These are phyloP conservation scores for Aspergillus sojae DNA, from an alignment of 2,329 filamentous ascomycete species.

Conservation along the genomic window DNA sequence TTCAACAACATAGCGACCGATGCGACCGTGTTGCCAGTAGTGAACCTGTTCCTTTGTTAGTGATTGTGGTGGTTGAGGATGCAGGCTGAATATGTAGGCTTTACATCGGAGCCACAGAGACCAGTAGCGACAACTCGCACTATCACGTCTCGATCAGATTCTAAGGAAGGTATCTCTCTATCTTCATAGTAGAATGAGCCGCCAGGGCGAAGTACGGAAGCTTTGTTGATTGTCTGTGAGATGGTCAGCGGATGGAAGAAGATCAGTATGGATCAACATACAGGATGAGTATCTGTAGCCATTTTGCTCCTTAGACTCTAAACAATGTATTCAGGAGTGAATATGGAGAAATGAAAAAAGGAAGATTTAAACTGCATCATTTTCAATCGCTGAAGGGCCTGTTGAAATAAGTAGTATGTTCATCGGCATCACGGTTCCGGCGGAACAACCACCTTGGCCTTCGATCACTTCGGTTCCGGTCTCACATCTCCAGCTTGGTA, in stretches of 20 bases:
- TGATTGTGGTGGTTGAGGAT: background rate
- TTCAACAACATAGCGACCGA: constrained; percentile 40
- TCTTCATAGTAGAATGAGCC: constrained; percentile 27
- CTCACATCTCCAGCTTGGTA: background rate
- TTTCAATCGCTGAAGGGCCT: background rate
- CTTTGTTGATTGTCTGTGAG: constrained; percentile 7
- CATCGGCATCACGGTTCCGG: background rate
- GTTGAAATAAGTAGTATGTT: background rate
- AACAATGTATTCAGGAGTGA: background rate
- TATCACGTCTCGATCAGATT: constrained; percentile 66
- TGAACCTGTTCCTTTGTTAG: constrained; percentile 31
- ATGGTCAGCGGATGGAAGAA: background rate
- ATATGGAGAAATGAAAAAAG: background rate
- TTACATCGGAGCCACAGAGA: constrained; percentile 80
- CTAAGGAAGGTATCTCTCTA: constrained; percentile 20
- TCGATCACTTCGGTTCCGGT: background rate
- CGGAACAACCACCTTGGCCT: background rate
- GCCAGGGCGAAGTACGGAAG: constrained; percentile 24
- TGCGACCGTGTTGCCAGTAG: constrained; percentile 44
- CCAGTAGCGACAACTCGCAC: constrained; percentile 79
- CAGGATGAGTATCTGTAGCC: background rate
- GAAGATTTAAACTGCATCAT: background rate
- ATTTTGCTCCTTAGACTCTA: background rate
- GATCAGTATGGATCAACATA: background rate
- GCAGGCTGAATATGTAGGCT: background rate